A percentile compares a stretch with the other conserved stretches of the same genome.
Evolutionary conservation across 495 filamentous ascomycete species (phyloP).

Genomic region (Platismatia glauca): DNA sequence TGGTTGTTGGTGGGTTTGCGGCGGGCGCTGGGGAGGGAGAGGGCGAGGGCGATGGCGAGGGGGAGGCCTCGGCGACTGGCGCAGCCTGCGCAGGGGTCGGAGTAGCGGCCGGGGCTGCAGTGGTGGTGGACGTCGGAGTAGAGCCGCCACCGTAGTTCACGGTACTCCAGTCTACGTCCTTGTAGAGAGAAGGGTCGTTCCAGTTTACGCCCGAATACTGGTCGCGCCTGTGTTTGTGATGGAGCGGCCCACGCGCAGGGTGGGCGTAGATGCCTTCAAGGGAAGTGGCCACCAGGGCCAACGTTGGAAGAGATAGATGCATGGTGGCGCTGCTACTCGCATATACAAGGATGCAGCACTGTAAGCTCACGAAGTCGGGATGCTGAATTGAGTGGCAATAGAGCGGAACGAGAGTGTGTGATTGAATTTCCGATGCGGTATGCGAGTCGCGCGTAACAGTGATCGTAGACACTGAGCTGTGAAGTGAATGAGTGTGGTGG

Average conservation of each 20-base stretch:
- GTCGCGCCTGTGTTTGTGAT: conserved; percentile 1
- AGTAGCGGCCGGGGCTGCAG: conserved; percentile 15
- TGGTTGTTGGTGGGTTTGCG: conserved; percentile 12
- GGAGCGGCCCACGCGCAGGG: background rate
- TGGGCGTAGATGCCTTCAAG: conserved; percentile 1
- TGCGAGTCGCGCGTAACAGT: background rate
- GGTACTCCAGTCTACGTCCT: conserved; percentile 27
- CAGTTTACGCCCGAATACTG: conserved; percentile 9
- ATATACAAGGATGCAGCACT: background rate
- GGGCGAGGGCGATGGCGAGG: conserved; percentile 7
- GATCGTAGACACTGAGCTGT: conserved; percentile 2
- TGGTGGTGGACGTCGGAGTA: conserved; percentile 6
- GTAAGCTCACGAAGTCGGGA: background rate
- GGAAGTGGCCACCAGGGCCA: conserved; percentile 8
- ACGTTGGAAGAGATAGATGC: background rate
- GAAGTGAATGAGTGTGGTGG: background rate
- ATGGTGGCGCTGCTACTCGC: background rate
- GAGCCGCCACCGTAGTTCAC: conserved; percentile 24
- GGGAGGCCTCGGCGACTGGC: background rate
- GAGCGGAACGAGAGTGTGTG: background rate
- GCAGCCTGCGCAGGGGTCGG: conserved; percentile 22
- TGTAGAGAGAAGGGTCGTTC: conserved; percentile 22
- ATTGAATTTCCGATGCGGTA: background rate
- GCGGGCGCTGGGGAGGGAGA: conserved; percentile 6
- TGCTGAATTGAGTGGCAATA: background rate